Base-by-base conservation (phyloP, 345 rosid genomes). In the Lepidium aucheri region DNA sequence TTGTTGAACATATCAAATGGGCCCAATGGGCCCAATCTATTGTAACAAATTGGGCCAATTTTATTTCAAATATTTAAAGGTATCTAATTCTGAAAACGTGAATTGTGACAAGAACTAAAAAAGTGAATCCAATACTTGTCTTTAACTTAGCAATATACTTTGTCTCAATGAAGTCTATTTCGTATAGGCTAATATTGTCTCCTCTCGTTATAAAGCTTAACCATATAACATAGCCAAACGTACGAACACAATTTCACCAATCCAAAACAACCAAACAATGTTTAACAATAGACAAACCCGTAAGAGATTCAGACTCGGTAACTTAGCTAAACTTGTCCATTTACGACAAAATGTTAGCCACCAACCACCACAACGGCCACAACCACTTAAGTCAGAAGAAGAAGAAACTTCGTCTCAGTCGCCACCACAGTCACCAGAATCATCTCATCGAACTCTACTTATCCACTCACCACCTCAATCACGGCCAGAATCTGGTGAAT, bases 301-400 rank as follows among this genome's bases (percentile, higher is more conserved):
- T 9, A 56, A 63, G 63, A 66, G 77, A 18, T 73, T 73, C 43
- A 61, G 67, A 55, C 68, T 73, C 4, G 77, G 72, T 1, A 73
- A 73, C 67, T 59, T 73, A 28, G 77, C 77, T 51, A 73, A 62
- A 41, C 67, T 73, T 50, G 77, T 73, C 43, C 72, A 73, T 0
- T 8, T 66, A 60, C 67, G 77, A 7, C 77, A 73, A 52, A 73
- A 54, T 41, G 46, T 73, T 16, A 49, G 55, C 42, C 24, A 10
- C 20, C 71, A 58, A 17, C 70, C 67, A 1, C 50, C 51, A 16
- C 70, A 46, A 36, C 22, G 22, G 22, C 22, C 22, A 20, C 22
- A 20, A 20, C 22, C 22, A 20, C 22, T 20, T 1, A 46, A 33
- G 17, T 6, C 69, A 63, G 16, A 13, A 41, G 34, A 13, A 41